These are phyloP conservation scores for Carex scoparia DNA, from an alignment of 176 grass and related monocot genomes.

Conservation along the genomic window DNA sequence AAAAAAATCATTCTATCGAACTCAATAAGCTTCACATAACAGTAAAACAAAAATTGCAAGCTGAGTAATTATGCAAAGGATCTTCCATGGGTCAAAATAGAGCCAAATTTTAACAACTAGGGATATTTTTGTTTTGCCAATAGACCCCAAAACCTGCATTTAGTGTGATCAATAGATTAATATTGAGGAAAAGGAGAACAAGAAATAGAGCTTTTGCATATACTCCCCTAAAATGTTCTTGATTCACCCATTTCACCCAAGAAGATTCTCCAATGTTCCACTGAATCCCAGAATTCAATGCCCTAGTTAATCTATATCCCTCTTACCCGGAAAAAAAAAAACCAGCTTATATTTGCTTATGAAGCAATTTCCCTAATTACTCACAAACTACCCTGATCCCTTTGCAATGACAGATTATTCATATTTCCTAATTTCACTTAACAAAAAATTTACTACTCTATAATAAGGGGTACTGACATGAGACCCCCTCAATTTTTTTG, in stretches of 20 bases:
- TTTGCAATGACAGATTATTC: neutral
- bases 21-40: slow-evolving; percentile 7
- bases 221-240: neutral
- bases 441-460: neutral
- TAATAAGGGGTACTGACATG: neutral
- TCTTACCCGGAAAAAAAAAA: neutral
- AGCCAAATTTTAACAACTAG: neutral
- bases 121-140: slow-evolving; percentile 2
- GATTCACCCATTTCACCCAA: neutral
- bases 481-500: neutral
- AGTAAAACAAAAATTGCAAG: slow-evolving; percentile 21
- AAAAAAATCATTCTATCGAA: neutral
- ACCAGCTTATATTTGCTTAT: neutral
- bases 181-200: neutral
- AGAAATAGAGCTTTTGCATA: neutral
- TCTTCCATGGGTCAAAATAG: neutral
- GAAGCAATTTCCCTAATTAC: neutral
- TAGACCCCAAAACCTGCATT: slow-evolving; percentile 13
- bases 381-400: neutral
- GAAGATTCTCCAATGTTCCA: neutral
- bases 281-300: neutral
- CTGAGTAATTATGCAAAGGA: slow-evolving; percentile 10
- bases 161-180: slow-evolving; percentile 14
- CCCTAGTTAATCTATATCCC: neutral
- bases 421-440: neutral